Evolutionary conservation across 345 rosid species (phyloP).

Genomic region (Brassica rapa): DNA sequence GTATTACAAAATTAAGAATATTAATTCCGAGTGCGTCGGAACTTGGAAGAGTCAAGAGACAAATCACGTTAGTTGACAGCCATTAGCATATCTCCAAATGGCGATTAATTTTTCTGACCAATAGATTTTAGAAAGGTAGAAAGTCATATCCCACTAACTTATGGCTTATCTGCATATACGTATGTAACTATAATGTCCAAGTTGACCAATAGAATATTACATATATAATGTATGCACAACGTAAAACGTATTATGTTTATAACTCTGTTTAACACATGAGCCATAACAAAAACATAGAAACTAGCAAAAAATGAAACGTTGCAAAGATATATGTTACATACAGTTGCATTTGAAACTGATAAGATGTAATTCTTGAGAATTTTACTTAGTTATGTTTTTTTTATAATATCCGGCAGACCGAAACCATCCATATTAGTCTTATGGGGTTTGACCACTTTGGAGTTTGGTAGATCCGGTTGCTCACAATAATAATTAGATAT

Average conservation of each 20-base stretch:
- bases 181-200: background rate
- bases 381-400: too few relatives aligned
- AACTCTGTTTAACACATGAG: background rate
- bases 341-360: background rate
- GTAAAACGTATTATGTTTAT: background rate
- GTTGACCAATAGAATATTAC: background rate
- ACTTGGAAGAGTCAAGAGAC: slow-evolving; percentile 22
- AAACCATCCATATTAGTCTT: too few relatives aligned
- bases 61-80: slow-evolving; percentile 35
- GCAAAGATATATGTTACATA: background rate
- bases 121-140: slow-evolving; percentile 18
- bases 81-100: slow-evolving; percentile 19
- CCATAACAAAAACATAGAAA: background rate
- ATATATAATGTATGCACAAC: background rate
- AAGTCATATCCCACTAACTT: slow-evolving; percentile 24
- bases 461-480: too few relatives aligned
- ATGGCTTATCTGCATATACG: slow-evolving; percentile 1
- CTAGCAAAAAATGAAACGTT: background rate
- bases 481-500: too few relatives aligned
- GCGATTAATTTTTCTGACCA: slow-evolving; percentile 36
- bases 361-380: background rate
- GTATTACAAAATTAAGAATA: background rate
- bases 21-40: slow-evolving; percentile 35
- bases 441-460: too few relatives aligned
- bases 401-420: too few relatives aligned